Percentiles rank a stretch among this genome's conserved stretches.
These are phyloP conservation scores for Entomortierella chlamydospora DNA, from an alignment of 192 early-diverging fungal genomes.

Conservation along the genomic window DNA sequence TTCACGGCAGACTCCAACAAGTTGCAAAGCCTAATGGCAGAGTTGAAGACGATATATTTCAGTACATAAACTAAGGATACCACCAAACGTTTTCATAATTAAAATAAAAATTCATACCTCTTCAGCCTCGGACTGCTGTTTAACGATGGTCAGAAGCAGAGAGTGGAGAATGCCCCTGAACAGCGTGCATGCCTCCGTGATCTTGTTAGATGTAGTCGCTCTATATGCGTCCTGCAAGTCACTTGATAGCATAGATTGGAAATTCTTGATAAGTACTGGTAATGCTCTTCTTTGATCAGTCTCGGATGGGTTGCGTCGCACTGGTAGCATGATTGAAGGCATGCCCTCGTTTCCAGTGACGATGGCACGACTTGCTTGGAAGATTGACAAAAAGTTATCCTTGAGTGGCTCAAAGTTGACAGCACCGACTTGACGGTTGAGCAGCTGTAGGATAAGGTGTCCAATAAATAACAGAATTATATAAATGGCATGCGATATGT, in stretches of 20 bases:
- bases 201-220: constrained; percentile 84
- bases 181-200: constrained; percentile 79
- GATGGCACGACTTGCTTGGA: constrained; percentile 77
- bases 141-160: constrained; percentile 80
- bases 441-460: constrained; percentile 58
- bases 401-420: constrained; percentile 94
- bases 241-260: constrained; percentile 65
- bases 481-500: no score
- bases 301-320: constrained; percentile 74
- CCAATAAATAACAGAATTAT: background rate
- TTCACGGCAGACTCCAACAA: constrained; percentile 87
- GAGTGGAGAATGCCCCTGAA: constrained; percentile 85
- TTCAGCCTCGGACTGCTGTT: constrained; percentile 71
- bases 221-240: constrained; percentile 90
- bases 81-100: no score
- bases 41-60: background rate
- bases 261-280: constrained; percentile 71
- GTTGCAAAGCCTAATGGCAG: constrained; percentile 60
- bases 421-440: constrained; percentile 93
- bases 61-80: background rate
- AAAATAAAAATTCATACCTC: constrained; percentile 75
- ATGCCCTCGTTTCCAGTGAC: constrained; percentile 70
- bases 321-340: constrained; percentile 70
- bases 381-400: constrained; percentile 87
- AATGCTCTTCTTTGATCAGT: constrained; percentile 65